Evolutionary conservation across 768 basidiomycete genomes (phyloP), one percentile per base, ranked within the genome.

Genomic region (Phlegmacium glaucopus): DNA sequence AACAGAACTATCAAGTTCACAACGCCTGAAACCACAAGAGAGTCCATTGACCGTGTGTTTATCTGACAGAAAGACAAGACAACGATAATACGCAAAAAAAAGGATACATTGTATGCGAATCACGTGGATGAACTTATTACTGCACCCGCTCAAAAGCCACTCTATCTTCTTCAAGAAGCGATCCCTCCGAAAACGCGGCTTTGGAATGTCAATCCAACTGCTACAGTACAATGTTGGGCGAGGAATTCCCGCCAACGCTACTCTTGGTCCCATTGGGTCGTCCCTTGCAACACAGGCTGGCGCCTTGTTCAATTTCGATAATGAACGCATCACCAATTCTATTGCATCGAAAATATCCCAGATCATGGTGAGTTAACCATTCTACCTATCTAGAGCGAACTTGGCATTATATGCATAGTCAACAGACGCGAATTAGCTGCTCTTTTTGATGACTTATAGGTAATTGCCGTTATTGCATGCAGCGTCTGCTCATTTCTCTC

Each of bases 361-460:
- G 60, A 62, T 48, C 61, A 68, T 45, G 66, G 77, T 75, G 47
- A 36, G 62, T 52, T 4, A 40, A 11, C 47, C 15, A 4, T 45
- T 13, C 25, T 26, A 6, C 10, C 22, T 38, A 17, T 10, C 6
- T 42, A 47, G 25, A 45, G 22, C 22, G 22, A 43, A 18, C 32
- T 2, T 26, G 16, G 16, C 28, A 9, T 40, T 39, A 26, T 26
- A 9, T n/a, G 2, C 38, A 10, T 29, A 60, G 60, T 59, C 27
- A 52, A 59, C 41, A 50, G 44, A 63, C 69, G 53, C 60, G 82
- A 84, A 52, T 67, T 85, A 16, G 64, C 78, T 16, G 68, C 78
- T 11, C 64, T 85, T 47, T 86, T 86, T 60, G 73, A 68, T 48
- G 76, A 26, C 68, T 80, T 39, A 79, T 83, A 43, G 82, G 83